Evolutionary conservation across 176 grass and related monocot species (phyloP), one percentile per base, ranked within the genome.

Genomic region (Eragrostis nindensis): DNA sequence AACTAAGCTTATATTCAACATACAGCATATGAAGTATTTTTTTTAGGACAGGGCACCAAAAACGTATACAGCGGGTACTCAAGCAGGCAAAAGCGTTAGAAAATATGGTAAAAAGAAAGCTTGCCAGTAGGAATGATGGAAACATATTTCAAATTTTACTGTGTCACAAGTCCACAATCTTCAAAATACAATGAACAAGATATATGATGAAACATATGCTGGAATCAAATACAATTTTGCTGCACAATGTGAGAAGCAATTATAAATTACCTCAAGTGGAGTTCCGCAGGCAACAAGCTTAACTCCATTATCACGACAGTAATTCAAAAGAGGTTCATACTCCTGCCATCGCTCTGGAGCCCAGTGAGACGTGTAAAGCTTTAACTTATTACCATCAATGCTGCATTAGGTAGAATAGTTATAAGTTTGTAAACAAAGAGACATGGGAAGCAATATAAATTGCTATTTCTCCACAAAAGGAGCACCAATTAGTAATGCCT

Each of bases 291-390:
- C 90, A 73, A 95, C 73, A 87, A 98, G 81, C 84, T 88, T 95
- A 44, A 98, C 82, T 85, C 83, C 70, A 85, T 93, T 91, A 76
- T 98, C 92, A 66, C 55, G 88, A 72, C 90, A 98, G 39, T 91
- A 91, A 72, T 95, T 98, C 73, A 98, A 85, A 76, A 98, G 88
- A 48, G 96, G 92, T 84, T 95, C 96, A 65, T 93, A 93, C 86
- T 98, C 96, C 80, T 95, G 92, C 96, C 96, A 95, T 54, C 81
- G 82, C 74, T 93, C 86, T 70, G 87, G 71, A 76, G 96, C 92
- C 96, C 88, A 98, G 86, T 98, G 92, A 85, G 84, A 83, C 17
- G 88, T 93, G 62, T 90, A 95, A 38, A 81, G 85, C 70, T 60
- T 95, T 69, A 98, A 82, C 39, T 26, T 77, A 57, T 76, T 68